These are phyloP conservation scores for Schrenkiella parvula DNA, from an alignment of 345 rosid species.

Conservation along the genomic window DNA sequence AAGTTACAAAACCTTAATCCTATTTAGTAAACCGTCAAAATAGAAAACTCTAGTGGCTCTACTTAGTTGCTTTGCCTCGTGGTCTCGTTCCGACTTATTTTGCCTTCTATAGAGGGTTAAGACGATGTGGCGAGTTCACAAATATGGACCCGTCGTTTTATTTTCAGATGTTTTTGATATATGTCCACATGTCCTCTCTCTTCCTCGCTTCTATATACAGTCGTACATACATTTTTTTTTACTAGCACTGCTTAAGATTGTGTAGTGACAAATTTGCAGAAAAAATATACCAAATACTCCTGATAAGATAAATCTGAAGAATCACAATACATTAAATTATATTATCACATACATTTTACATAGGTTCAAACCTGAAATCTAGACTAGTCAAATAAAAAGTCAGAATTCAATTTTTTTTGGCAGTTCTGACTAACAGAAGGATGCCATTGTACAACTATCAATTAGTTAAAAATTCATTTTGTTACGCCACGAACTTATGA, in stretches of 20 bases:
- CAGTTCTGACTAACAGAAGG: conserved; percentile 1
- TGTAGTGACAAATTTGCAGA: too few relatives aligned
- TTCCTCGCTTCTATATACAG: too few relatives aligned
- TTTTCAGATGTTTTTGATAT: neutral
- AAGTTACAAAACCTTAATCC: conserved; percentile 14
- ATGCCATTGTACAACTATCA: neutral
- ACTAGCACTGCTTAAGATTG: too few relatives aligned
- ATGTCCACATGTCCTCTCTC: too few relatives aligned
- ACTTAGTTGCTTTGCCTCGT: conserved; percentile 17
- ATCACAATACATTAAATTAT: too few relatives aligned
- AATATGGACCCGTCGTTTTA: neutral
- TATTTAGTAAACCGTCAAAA: conserved; percentile 29
- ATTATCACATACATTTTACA: too few relatives aligned
- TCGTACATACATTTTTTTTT: too few relatives aligned
- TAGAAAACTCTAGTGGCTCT: conserved; percentile 28
- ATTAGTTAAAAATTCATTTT: neutral
- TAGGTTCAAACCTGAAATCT: conserved; percentile 12
- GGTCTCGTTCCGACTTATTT: neutral
- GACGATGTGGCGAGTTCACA: conserved; percentile 7
- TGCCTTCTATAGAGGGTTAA: neutral
- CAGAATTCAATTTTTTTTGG: neutral
- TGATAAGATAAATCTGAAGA: too few relatives aligned
- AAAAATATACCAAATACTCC: too few relatives aligned
- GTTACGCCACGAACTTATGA: neutral
- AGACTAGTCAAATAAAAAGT: conserved; percentile 9